phyloP scores from a whole-genome alignment of 192 early-diverging fungal genomes.

The Umbelopsis vinacea region DNA sequence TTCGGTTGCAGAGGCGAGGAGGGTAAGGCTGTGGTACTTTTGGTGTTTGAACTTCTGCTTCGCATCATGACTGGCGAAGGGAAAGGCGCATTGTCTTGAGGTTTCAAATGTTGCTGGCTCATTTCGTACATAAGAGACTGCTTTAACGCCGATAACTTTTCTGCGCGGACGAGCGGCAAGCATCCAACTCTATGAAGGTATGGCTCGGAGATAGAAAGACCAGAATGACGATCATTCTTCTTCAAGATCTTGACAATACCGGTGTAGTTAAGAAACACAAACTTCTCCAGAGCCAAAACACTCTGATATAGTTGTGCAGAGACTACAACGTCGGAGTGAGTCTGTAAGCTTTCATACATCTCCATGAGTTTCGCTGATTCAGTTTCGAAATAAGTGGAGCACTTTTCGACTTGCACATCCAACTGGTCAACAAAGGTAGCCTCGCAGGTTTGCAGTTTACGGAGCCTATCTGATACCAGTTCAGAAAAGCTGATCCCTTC shows the following conservation, averaged over 20 bases:
- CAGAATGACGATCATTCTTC: slow-evolving; percentile 85
- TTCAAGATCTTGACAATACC: slow-evolving; percentile 88
- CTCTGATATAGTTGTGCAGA: slow-evolving; percentile 56
- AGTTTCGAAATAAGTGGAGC: slow-evolving; percentile 51
- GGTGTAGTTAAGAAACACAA: slow-evolving; percentile 86
- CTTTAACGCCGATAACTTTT: slow-evolving; percentile 68
- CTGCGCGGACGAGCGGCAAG: slow-evolving; percentile 69
- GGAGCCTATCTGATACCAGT: slow-evolving; percentile 59
- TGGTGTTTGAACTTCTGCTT: slow-evolving; percentile 31
- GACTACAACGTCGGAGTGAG: slow-evolving; percentile 29
- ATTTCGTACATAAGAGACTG: slow-evolving; percentile 69
- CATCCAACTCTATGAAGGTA: slow-evolving; percentile 61
- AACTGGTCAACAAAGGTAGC: slow-evolving; percentile 72
- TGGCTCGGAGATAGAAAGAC: slow-evolving; percentile 70
- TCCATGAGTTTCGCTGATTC: slow-evolving; percentile 31
- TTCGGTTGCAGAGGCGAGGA: slow-evolving; percentile 56
- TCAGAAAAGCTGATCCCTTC: slow-evolving; percentile 58
- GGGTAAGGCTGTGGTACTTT: slow-evolving; percentile 46
- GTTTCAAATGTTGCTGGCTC: slow-evolving; percentile 35
- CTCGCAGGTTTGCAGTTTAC: slow-evolving; percentile 57
- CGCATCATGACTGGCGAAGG: slow-evolving; percentile 36
- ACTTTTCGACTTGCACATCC: slow-evolving; percentile 67
- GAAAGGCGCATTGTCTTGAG: not conserved
- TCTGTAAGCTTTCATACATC: slow-evolving; percentile 38
- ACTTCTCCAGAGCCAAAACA: slow-evolving; percentile 75